Conservation (phyloP, 192 early-diverging fungal genomes). For the Rhizophlyctis rosea region DNA sequence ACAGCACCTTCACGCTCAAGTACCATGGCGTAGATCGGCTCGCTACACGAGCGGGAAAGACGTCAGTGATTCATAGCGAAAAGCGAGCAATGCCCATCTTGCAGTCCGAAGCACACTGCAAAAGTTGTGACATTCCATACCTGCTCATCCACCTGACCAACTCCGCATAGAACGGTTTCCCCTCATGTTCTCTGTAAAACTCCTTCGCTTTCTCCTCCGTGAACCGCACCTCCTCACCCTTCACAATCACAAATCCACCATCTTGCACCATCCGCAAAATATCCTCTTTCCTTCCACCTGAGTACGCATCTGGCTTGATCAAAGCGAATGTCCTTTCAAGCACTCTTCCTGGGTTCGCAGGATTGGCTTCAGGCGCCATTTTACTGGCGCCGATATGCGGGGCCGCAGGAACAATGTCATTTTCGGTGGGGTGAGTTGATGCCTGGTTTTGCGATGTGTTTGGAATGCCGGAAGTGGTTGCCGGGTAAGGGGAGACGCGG, state of each 20-base stretch:
- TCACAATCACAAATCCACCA: constrained; percentile 29
- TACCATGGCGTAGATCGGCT: constrained; percentile 34
- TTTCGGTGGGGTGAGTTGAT: too few species aligned
- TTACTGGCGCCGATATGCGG: too few species aligned
- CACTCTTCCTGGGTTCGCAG: too few species aligned
- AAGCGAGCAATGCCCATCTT: constrained; percentile 1
- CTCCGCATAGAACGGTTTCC: constrained; percentile 36
- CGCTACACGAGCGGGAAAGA: constrained; percentile 4
- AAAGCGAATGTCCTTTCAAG: constrained; percentile 31
- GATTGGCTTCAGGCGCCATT: too few species aligned
- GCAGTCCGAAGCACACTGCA: too few species aligned
- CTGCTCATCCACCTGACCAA: constrained; percentile 40
- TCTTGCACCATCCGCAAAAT: constrained; percentile 29
- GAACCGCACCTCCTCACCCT: constrained; percentile 28
- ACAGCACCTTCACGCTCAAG: constrained; percentile 35
- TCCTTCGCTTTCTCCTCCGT: constrained; percentile 35
- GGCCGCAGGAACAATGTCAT: too few species aligned
- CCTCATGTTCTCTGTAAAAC: constrained; percentile 48
- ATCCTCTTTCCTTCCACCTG: constrained; percentile 7
- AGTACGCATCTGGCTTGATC: constrained; percentile 50
- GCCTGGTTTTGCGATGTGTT: neutral
- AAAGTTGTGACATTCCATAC: too few species aligned
- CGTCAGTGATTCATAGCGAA: constrained; percentile 10
- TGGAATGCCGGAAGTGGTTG: neutral
- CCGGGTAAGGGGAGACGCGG: neutral